Base-by-base conservation (phyloP, 2,329 filamentous ascomycete genomes). In the Colletotrichum echinochloae region DNA sequence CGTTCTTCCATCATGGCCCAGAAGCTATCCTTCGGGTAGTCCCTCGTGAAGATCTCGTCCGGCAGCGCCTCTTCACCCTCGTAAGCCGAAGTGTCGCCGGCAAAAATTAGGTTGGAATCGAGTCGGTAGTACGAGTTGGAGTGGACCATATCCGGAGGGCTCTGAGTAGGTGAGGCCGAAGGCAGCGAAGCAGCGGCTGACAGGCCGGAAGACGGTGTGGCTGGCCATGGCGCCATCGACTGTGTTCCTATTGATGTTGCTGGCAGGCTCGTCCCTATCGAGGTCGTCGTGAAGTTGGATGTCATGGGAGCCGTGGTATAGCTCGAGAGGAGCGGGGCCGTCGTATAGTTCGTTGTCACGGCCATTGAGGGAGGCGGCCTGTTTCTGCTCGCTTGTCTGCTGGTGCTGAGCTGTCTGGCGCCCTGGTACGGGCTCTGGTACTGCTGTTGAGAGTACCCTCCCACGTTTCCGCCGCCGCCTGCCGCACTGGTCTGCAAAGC, bases 101-200 rank as follows among this genome's bases (percentile, higher is more conserved):
- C 5, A 18, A 33, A 54, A 5, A 54, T 33, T 3, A 60, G 56
- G 11, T 26, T 30, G 3, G 56, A 33, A 11, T 60, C 39, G 20
- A 60, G 56, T 8, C 39, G 56, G 30, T 60, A 60, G 16, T 51
- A 51, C 14, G 28, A 48, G 20, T 30, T 48, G 28, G 56, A 41
- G 3, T 39, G 28, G 18, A 60, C 56, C 56, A 60, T 46, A n/a
- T 60, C 56, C 3, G 41, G 56, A 5, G 56, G 56, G 12, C 56
- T 60, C 56, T 60, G 56, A 5, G 56, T 60, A 26, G 56, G 55
- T 11, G 56, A 60, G 12, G 28, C 41, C 12, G 56, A 60, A 7
- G 56, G 56, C 28, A 60, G 23, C 28, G 56, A 60, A 33, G 56
- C 56, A 16, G 39, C 56, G n/a, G 26, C 39, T 12, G 56, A 60